A percentile compares a stretch with the other conserved stretches of the same genome.
phyloP scores from a whole-genome alignment of 2,329 filamentous ascomycete genomes.

The Alternaria ventricosa region DNA sequence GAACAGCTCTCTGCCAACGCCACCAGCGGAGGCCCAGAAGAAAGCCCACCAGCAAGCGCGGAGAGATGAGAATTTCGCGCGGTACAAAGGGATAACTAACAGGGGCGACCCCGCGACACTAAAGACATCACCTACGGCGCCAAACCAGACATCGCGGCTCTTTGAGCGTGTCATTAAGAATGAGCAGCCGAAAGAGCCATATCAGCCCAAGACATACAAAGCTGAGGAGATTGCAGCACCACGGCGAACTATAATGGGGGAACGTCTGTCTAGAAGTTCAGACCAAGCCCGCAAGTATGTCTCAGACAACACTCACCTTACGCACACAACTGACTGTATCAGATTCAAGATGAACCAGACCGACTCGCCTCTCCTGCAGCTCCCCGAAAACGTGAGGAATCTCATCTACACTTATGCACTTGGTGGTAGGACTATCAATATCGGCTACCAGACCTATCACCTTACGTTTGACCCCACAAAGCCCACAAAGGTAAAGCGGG shows the following conservation, averaged over 20 bases:
- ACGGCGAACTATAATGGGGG: slow-evolving; percentile 14
- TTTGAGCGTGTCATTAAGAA: slow-evolving; percentile 14
- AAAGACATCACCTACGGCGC: background rate
- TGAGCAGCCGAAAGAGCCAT: slow-evolving; percentile 13
- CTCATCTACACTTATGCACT: slow-evolving; percentile 30
- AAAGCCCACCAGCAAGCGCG: slow-evolving; percentile 10
- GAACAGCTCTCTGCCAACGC: slow-evolving; percentile 27
- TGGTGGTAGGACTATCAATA: slow-evolving; percentile 35
- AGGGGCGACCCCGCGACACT: background rate
- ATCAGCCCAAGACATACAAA: slow-evolving; percentile 20
- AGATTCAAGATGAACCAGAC: slow-evolving; percentile 36
- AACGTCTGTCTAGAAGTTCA: slow-evolving; percentile 15
- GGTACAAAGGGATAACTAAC: background rate
- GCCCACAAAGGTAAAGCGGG: background rate
- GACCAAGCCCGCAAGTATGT: slow-evolving; percentile 24
- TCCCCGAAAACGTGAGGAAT: slow-evolving; percentile 30
- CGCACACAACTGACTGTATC: background rate
- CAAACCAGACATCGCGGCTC: slow-evolving; percentile 12
- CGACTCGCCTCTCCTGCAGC: slow-evolving; percentile 30
- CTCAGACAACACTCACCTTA: background rate
- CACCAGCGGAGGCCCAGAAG: slow-evolving; percentile 26
- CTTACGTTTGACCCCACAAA: background rate
- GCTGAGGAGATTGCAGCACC: slow-evolving; percentile 13
- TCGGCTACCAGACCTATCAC: slow-evolving; percentile 31
- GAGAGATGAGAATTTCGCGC: background rate